These are phyloP conservation scores for Trypanosomatidae sp. DNA, from an alignment of 208 protist genomes.

Conservation along the genomic window DNA sequence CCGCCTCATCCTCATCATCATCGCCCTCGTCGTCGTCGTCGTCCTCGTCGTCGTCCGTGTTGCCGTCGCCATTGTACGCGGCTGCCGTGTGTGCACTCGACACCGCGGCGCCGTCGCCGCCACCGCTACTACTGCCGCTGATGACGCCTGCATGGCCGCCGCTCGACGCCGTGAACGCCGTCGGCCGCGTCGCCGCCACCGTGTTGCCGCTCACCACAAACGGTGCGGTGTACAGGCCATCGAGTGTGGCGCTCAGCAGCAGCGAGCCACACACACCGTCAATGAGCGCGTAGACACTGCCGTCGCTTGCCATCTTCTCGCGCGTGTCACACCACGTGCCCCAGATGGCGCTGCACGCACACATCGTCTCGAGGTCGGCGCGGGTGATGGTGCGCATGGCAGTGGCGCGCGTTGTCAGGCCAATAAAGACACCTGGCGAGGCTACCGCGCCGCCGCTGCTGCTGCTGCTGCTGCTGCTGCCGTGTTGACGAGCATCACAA, in stretches of 20 bases:
- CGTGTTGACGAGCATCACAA: too few relatives aligned
- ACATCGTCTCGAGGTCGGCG: constrained; percentile 45
- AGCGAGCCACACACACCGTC: constrained; percentile 41
- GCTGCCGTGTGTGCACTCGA: too few relatives aligned
- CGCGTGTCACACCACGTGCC: constrained; percentile 68
- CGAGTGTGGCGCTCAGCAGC: constrained; percentile 49
- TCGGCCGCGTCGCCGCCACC: too few relatives aligned
- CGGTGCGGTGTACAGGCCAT: constrained; percentile 37
- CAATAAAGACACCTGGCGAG: constrained; percentile 71
- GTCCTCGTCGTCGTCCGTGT: too few relatives aligned
- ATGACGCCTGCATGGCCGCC: not conserved
- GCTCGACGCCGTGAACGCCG: constrained; percentile 11
- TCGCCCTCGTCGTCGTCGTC: too few relatives aligned
- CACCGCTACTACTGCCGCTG: too few relatives aligned
- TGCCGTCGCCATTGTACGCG: too few relatives aligned
- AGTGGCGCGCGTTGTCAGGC: constrained; percentile 44
- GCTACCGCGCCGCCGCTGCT: too few relatives aligned
- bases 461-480: too few relatives aligned
- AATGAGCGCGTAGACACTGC: constrained; percentile 43
- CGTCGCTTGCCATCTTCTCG: constrained; percentile 24
- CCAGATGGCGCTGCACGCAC: constrained; percentile 46
- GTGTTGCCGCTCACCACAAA: constrained; percentile 47
- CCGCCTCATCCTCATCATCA: too few relatives aligned
- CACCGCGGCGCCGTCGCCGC: too few relatives aligned
- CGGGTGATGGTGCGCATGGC: constrained; percentile 18